phyloP scores from a whole-genome alignment of 176 grass and related monocot species.

The Ensete ventricosum region DNA sequence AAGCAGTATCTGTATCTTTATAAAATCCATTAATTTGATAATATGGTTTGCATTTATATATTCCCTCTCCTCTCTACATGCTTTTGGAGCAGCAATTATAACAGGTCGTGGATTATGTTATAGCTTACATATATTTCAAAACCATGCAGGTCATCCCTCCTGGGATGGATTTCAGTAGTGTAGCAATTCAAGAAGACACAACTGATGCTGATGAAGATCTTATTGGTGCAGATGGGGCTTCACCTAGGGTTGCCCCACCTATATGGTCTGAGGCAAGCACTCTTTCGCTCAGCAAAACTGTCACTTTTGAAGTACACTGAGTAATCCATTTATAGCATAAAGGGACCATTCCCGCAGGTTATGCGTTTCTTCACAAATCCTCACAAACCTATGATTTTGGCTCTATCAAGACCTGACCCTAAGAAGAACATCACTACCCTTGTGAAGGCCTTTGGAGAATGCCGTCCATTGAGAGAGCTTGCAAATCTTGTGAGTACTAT shows the following conservation, averaged over 20 bases:
- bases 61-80: neutral
- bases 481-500: slow-evolving; percentile 82
- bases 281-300: neutral
- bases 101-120: neutral
- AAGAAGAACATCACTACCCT: slow-evolving; percentile 98
- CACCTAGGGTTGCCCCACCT: slow-evolving; percentile 57
- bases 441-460: slow-evolving; percentile 89
- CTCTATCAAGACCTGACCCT: slow-evolving; percentile 76
- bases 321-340: neutral
- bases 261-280: slow-evolving; percentile 83
- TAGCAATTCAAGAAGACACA: slow-evolving; percentile 58
- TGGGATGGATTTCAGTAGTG: slow-evolving; percentile 98
- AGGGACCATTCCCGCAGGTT: slow-evolving; percentile 39
- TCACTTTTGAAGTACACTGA: neutral
- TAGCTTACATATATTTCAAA: neutral
- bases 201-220: slow-evolving; percentile 60
- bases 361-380: slow-evolving; percentile 85
- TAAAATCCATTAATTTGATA: too few species aligned
- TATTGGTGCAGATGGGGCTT: slow-evolving; percentile 37
- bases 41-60: neutral
- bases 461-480: slow-evolving; percentile 73
- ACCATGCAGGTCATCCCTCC: slow-evolving; percentile 82
- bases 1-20: too few species aligned
- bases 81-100: neutral
- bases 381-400: slow-evolving; percentile 95